Evolutionary conservation across 2,329 filamentous ascomycete species (phyloP), one percentile per base, ranked within the genome.

Genomic region (Myriangium duriaei): DNA sequence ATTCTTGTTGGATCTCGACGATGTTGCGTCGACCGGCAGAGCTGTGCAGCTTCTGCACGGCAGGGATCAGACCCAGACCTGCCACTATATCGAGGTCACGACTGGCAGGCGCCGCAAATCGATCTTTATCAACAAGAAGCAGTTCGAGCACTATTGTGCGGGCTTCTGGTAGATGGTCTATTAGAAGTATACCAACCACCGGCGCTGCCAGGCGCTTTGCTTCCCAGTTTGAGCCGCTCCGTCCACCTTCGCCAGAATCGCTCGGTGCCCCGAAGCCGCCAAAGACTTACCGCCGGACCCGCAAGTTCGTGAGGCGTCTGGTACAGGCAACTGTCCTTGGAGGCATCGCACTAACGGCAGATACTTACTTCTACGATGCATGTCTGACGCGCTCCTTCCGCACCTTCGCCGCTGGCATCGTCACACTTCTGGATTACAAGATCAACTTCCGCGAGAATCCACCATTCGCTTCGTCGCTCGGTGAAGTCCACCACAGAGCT

Each of bases 391-490:
- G 91, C 40, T 88, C 82, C 15, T 59, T 81, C 30, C 79, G 81
- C 30, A 95, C 91, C 0, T 94, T 96, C 57, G 69, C 71, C 29
- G 75, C 75, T 2, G 88, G 86, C 5, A 63, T 93, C 9, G 54
- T 87, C 32, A 81, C 93, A 11, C 88, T 87, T 1, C 53, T 87
- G 15, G 91, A 98, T 64, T 96, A 98, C 67, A 96, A 95, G 64
- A 67, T 96, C 58, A 96, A 98, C 61, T 98, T 98, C 60, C 75
- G 84, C 4, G 71, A 82, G 4, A 65, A 85, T 47, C 87, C 88
- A 5, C 71, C 78, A 39, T 71, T 79, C 34, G 84, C 79, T 15
- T 74, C 78, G 35, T 79, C 76, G 13, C 76, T 93, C 29, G 69
- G 74, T 30, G 82, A 85, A 42, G 63, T 96, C 35, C 91, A 98